Evolutionary conservation across 1,284 basidiomycete genomes (phyloP), one percentile per base, ranked within the genome.

Genomic region (Ceratobasidium sp.): DNA sequence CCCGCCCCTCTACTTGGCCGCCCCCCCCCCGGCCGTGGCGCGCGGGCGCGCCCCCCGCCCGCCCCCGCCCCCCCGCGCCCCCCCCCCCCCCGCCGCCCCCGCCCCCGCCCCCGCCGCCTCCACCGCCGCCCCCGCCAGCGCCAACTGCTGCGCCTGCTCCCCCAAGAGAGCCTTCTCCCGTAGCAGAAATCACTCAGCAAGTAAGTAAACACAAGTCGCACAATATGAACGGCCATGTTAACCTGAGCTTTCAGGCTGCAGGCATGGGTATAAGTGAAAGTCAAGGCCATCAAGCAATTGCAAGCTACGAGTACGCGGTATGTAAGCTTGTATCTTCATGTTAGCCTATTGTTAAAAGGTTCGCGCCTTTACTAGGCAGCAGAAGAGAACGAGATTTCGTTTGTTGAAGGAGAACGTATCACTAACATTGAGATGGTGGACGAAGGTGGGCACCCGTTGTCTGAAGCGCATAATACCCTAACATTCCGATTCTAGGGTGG

Each of bases 361-460:
- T 19, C 59, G 70, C 44, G 70, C 40, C 43, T 37, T 43, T n/a
- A 29, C 0, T 74, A 91, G 89, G 91, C 91, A 34, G 86, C 89
- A 9, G 94, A 95, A 83, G 92, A 95, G 78, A 95, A 96, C 81
- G 96, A 98, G 82, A 90, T 97, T 84, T 84, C 84, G 70, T 87
- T 98, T 25, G 80, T 86, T 1, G 95, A 97, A 83, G 96, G 95
- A 67, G 94, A 96, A 82, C 84, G 91, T 51, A 90, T 97, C 74
- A 90, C 92, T 71, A 88, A 93, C 79, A 90, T 97, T 62, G 94
- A 96, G 83, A 89, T 94, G 84, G 82, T 95, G n/a, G 94, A 92
- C 81, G 93, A 95, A 80, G 93, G 85, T 84, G 71, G 74, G 81
- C 37, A 62, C 9, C 19, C 25, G 22, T 11, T 56, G 22, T 6